Conservation (phyloP, 73 alveolate species). For the Paramecium bursaria region DNA sequence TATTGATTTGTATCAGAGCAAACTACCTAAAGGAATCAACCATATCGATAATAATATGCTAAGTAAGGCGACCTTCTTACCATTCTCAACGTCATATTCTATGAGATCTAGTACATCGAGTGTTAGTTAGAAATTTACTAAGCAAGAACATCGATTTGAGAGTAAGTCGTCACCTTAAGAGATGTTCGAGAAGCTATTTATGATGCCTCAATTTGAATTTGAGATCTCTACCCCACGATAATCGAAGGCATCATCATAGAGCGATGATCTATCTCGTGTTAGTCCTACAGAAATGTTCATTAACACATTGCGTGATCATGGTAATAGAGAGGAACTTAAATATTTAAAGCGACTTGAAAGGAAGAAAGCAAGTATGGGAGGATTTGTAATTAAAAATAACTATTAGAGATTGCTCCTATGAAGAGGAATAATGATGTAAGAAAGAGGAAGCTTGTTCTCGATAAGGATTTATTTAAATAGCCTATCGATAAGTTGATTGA, state of each 20-base stretch:
- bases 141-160: conserved; percentile 31
- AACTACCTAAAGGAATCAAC: conserved; percentile 49
- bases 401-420: conserved; percentile 45
- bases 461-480: conserved; percentile 29
- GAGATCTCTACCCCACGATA: conserved; percentile 58
- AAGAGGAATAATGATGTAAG: neutral
- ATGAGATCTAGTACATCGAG: neutral
- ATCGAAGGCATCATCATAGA: neutral
- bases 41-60: conserved; percentile 24
- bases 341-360: conserved; percentile 14
- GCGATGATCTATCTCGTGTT: conserved; percentile 10
- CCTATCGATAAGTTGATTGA: conserved; percentile 8
- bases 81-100: too few relatives aligned
- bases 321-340: conserved; percentile 28
- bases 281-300: conserved; percentile 23
- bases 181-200: conserved; percentile 12
- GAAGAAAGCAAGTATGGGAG: conserved; percentile 12
- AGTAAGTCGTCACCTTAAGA: conserved; percentile 13
- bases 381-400: conserved; percentile 46
- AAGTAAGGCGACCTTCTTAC: conserved; percentile 44
- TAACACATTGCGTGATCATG: neutral
- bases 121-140: neutral
- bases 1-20: conserved; percentile 23
- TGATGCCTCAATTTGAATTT: conserved; percentile 30
- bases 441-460: conserved; percentile 16